Conservation (phyloP, 768 basidiomycete genomes). For the Polyporus arcularius region DNA sequence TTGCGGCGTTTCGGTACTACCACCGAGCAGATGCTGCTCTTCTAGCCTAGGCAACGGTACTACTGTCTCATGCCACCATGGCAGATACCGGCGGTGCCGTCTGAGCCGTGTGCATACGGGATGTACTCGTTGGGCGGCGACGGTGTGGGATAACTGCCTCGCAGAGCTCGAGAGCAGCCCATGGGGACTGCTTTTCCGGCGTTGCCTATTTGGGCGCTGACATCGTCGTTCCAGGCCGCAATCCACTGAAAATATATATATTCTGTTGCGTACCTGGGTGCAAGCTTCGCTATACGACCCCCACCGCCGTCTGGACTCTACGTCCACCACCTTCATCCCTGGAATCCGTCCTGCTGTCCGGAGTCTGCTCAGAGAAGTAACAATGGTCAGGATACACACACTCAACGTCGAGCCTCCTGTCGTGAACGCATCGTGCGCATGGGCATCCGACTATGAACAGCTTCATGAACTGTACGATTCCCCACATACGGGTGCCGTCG, state of each 20-base stretch:
- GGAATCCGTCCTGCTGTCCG: background rate
- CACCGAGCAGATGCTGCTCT: no score
- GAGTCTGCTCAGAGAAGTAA: background rate
- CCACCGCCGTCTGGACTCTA: background rate
- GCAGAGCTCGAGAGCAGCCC: constrained; percentile 7
- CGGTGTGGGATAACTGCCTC: background rate
- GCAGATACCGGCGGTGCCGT: no score
- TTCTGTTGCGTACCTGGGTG: background rate
- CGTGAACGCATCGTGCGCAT: constrained; percentile 79
- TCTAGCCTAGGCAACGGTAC: no score
- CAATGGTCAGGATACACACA: constrained; percentile 60
- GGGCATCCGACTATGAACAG: constrained; percentile 72
- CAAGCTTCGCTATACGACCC: background rate
- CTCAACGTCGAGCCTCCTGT: constrained; percentile 63
- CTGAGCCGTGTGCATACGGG: constrained; percentile 1
- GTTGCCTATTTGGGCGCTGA: constrained; percentile 6
- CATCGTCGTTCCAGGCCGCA: constrained; percentile 13
- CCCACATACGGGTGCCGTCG: constrained; percentile 74
- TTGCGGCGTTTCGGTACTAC: no score
- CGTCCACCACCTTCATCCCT: background rate
- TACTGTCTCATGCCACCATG: no score
- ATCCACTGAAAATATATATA: constrained; percentile 7
- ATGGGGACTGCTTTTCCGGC: background rate
- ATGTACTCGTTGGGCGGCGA: background rate
- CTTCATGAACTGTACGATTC: constrained; percentile 66